Conservation (phyloP, 345 rosid genomes). For the Corymbia maculata region DNA sequence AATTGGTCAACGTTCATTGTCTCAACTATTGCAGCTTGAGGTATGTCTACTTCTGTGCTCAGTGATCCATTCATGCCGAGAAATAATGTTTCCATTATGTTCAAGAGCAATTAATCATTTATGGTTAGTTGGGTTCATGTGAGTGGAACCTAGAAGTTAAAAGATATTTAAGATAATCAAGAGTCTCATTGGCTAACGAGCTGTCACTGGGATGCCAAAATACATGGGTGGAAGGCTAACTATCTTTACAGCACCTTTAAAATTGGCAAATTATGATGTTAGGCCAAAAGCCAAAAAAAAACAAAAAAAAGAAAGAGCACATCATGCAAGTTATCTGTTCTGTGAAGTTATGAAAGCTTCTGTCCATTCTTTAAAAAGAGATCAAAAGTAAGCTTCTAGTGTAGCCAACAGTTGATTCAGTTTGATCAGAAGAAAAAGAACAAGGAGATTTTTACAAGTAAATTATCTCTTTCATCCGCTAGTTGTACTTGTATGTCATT, state of each 20-base stretch:
- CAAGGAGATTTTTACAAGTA: background rate
- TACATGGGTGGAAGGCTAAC: background rate
- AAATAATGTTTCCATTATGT: background rate
- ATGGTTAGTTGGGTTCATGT: background rate
- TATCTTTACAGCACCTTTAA: background rate
- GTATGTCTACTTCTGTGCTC: constrained; percentile 9
- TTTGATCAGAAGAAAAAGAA: background rate
- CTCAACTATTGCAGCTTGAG: constrained; percentile 37
- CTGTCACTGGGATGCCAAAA: background rate
- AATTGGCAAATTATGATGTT: background rate
- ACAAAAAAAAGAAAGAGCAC: background rate
- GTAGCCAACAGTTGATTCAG: background rate
- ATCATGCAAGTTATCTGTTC: background rate
- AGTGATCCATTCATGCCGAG: background rate
- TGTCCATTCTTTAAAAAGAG: background rate
- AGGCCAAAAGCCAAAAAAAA: background rate
- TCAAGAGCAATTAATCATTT: background rate
- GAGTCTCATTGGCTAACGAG: background rate
- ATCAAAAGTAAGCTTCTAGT: background rate
- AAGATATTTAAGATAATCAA: background rate
- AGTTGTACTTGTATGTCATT: background rate
- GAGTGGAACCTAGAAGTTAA: background rate
- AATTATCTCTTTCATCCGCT: background rate
- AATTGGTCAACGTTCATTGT: constrained; percentile 27
- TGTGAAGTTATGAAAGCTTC: background rate